These are phyloP conservation scores for Trematosphaeria pertusa DNA, from an alignment of 2,329 filamentous ascomycete genomes.

Conservation along the genomic window DNA sequence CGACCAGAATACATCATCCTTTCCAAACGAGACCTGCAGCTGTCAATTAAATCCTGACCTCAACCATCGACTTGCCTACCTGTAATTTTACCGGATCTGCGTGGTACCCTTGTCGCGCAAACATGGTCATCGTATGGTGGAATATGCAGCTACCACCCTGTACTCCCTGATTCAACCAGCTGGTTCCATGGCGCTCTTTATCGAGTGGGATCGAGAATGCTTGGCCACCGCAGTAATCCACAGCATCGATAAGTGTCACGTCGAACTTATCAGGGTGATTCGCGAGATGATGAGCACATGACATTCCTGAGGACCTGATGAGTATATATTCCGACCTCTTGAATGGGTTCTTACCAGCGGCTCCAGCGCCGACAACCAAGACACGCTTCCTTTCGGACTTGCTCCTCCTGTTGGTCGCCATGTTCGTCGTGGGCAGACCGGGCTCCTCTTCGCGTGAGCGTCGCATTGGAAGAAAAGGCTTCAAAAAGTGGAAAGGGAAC, in stretches of 20 bases:
- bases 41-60: too few relatives aligned
- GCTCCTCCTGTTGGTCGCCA: conserved; percentile 34
- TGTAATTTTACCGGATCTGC: conserved; percentile 66
- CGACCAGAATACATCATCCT: conserved; percentile 69
- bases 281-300: conserved; percentile 70
- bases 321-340: conserved; percentile 4
- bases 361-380: conserved; percentile 49
- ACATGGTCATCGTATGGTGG: conserved; percentile 72
- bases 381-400: conserved; percentile 43
- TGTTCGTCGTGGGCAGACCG: conserved; percentile 40
- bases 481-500: not conserved
- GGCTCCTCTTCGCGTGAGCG: conserved; percentile 34
- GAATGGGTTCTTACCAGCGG: conserved; percentile 40
- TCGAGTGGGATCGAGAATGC: conserved; percentile 65
- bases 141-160: conserved; percentile 71
- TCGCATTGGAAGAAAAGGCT: conserved; percentile 22
- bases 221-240: conserved; percentile 66
- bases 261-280: conserved; percentile 71
- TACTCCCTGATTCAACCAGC: conserved; percentile 68
- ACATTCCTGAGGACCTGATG: conserved; percentile 56
- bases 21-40: conserved; percentile 64
- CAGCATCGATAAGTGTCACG: conserved; percentile 62
- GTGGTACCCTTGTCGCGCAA: conserved; percentile 62
- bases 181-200: conserved; percentile 62
- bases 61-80: conserved; percentile 37